phyloP scores from a whole-genome alignment of 441 rosid species.

The Adansonia grandidieri region DNA sequence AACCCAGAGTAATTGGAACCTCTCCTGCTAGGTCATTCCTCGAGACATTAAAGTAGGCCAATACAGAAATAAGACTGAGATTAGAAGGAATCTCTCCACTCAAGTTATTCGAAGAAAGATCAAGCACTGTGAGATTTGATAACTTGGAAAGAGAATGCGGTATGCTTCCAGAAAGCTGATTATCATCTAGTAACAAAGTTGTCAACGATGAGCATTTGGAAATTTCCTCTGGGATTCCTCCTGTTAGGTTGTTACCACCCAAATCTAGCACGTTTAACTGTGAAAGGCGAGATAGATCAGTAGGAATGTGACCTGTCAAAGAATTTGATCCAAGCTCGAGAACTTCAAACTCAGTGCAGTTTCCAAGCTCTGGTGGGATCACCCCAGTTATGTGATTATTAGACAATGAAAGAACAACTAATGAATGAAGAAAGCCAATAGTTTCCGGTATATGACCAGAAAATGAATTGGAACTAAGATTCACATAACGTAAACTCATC shows the following conservation, averaged over 20 bases:
- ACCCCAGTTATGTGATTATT: slow-evolving; percentile 68
- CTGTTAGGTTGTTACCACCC: slow-evolving; percentile 71
- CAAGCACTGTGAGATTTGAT: slow-evolving; percentile 60
- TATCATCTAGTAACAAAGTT: slow-evolving; percentile 59
- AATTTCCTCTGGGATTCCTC: slow-evolving; percentile 64
- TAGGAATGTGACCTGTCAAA: slow-evolving; percentile 68
- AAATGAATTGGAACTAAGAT: slow-evolving; percentile 73
- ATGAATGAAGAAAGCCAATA: slow-evolving; percentile 70
- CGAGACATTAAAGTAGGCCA: slow-evolving; percentile 78
- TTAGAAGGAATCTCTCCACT: slow-evolving; percentile 73
- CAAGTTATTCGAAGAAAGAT: slow-evolving; percentile 82
- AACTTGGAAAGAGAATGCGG: slow-evolving; percentile 60
- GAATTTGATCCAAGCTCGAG: slow-evolving; percentile 72
- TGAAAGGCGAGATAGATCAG: slow-evolving; percentile 64
- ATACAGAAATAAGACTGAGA: slow-evolving; percentile 48
- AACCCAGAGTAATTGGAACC: slow-evolving; percentile 65
- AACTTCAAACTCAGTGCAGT: slow-evolving; percentile 81
- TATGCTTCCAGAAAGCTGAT: slow-evolving; percentile 74
- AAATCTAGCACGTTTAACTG: slow-evolving; percentile 66
- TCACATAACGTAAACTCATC: slow-evolving; percentile 64
- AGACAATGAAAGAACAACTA: slow-evolving; percentile 73
- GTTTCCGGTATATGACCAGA: slow-evolving; percentile 75
- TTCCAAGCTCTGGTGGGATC: slow-evolving; percentile 78
- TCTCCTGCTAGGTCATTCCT: slow-evolving; percentile 71
- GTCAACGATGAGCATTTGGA: slow-evolving; percentile 54